These are phyloP conservation scores for Gnomoniopsis sp. DNA, from an alignment of 2,329 filamentous ascomycete species.

Conservation along the genomic window DNA sequence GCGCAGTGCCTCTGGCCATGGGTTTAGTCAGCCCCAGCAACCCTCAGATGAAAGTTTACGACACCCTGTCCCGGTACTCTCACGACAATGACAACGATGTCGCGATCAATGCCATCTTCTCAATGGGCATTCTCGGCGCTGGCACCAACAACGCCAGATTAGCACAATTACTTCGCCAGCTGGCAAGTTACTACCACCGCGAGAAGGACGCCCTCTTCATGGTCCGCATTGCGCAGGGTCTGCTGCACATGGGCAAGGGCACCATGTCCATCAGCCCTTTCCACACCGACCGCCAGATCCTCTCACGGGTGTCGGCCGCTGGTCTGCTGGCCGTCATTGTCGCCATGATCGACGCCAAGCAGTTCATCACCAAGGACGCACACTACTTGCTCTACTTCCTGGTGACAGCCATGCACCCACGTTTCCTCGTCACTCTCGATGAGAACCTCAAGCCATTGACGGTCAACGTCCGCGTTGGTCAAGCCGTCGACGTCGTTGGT, in stretches of 20 bases:
- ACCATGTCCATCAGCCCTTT: slow-evolving; percentile 96
- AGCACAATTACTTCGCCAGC: slow-evolving; percentile 87
- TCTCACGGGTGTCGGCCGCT: slow-evolving; percentile 86
- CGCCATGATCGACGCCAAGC: slow-evolving; percentile 92
- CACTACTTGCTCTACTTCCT: slow-evolving; percentile 98
- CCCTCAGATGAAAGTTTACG: slow-evolving; percentile 99
- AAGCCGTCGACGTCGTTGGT: slow-evolving; percentile 96
- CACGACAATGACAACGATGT: slow-evolving; percentile 99
- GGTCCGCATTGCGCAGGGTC: slow-evolving; percentile 96
- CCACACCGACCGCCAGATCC: slow-evolving; percentile 94
- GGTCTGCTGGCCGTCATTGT: slow-evolving; percentile 88
- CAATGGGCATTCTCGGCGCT: slow-evolving; percentile 94
- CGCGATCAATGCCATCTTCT: slow-evolving; percentile 97
- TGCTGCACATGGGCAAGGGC: slow-evolving; percentile 98
- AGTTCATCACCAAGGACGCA: slow-evolving; percentile 62
- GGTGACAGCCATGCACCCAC: slow-evolving; percentile 92
- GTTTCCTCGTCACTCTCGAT: slow-evolving; percentile 93
- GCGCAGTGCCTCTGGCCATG: slow-evolving; percentile 94
- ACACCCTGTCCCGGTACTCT: slow-evolving; percentile 93
- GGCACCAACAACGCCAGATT: slow-evolving; percentile 97
- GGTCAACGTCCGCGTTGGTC: slow-evolving; percentile 94
- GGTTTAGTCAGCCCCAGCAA: slow-evolving; percentile 95
- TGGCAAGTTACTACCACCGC: slow-evolving; percentile 97
- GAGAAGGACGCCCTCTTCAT: slow-evolving; percentile 97
- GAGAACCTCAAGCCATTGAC: slow-evolving; percentile 91